Evolutionary conservation across 2,329 filamentous ascomycete species (phyloP).

Genomic region (Phialemoniopsis sp.): DNA sequence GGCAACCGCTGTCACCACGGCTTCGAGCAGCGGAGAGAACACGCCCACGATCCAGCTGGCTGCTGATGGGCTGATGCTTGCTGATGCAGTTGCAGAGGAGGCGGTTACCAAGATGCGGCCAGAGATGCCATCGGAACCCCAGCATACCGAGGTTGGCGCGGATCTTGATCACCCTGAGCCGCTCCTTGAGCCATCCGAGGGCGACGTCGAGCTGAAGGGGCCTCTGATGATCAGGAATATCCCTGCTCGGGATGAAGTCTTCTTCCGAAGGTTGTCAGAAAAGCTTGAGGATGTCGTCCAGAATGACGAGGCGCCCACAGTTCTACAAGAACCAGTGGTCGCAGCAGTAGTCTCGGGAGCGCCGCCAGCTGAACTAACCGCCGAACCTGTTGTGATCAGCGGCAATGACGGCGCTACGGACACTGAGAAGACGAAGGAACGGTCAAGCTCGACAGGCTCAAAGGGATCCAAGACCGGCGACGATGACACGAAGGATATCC

Average conservation of each 20-base stretch:
- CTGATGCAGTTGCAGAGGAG: no score
- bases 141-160: background rate
- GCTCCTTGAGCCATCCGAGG: constrained; percentile 31
- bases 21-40: constrained; percentile 31
- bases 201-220: constrained; percentile 43
- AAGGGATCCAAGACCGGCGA: constrained; percentile 15
- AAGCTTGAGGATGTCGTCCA: constrained; percentile 45
- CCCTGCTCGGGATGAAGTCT: constrained; percentile 51
- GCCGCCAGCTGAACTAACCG: no score
- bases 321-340: constrained; percentile 57
- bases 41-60: constrained; percentile 25
- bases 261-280: constrained; percentile 43
- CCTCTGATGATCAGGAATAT: constrained; percentile 52
- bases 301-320: constrained; percentile 40
- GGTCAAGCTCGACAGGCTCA: background rate
- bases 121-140: constrained; percentile 12
- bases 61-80: constrained; percentile 7
- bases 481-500: constrained; percentile 33
- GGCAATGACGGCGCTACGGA: constrained; percentile 14
- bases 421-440: constrained; percentile 7
- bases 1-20: constrained; percentile 33
- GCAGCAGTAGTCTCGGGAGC: constrained; percentile 52
- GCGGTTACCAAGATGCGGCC: no score
- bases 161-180: constrained; percentile 14
- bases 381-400: constrained; percentile 2